Evolutionary conservation across 148 eudicot genomes (phyloP).

Genomic region (Vaccinium myrtillus): DNA sequence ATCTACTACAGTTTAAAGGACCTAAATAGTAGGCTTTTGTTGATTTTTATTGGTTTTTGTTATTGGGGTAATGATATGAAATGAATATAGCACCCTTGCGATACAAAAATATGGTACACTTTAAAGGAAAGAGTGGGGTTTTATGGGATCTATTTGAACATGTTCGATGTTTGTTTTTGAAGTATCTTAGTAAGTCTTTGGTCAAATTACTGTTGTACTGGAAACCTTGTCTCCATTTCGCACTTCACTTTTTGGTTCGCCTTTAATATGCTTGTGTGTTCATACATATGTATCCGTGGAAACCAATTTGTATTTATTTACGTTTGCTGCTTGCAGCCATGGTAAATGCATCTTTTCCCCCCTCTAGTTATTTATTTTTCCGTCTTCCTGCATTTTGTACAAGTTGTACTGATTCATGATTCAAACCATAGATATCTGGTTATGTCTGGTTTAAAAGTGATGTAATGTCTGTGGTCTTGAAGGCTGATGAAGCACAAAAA

Average conservation of each 20-base stretch:
- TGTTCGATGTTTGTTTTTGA: background rate
- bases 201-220: background rate
- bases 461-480: slow-evolving; percentile 5
- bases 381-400: background rate
- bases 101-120: background rate
- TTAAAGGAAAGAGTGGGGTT: background rate
- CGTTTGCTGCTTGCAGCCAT: background rate
- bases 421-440: background rate
- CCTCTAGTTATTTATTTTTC: background rate
- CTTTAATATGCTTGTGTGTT: background rate
- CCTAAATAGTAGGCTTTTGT: background rate
- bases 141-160: background rate
- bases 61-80: background rate
- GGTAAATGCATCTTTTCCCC: background rate
- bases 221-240: background rate
- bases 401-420: slow-evolving; percentile 1
- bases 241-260: background rate
- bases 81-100: background rate
- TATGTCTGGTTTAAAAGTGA: background rate
- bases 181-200: background rate
- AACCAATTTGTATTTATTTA: background rate
- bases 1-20: background rate
- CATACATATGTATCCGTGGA: background rate
- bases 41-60: background rate
- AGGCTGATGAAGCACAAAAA: slow-evolving; percentile 87